Evolutionary conservation across 2,329 filamentous ascomycete species (phyloP).

Genomic region (Fusarium pseudoanthophilum): DNA sequence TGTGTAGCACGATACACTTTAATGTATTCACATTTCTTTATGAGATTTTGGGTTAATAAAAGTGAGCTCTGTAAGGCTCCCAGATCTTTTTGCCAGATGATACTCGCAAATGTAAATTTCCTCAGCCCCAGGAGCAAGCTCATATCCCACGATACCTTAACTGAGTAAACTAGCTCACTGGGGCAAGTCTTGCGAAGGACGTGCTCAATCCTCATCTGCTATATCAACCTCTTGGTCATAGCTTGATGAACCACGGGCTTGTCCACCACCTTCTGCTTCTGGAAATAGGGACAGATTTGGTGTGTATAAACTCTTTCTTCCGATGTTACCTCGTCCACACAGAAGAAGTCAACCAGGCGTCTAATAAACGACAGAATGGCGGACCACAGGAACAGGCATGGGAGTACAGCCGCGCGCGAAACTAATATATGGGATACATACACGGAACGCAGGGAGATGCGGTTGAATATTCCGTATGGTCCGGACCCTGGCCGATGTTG

Average conservation of each 20-base stretch:
- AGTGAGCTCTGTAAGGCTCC: not conserved
- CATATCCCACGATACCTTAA: not conserved
- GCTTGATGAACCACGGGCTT: slow-evolving; percentile 2
- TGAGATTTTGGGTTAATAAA: not conserved
- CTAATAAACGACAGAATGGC: slow-evolving; percentile 8
- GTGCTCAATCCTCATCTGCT: slow-evolving; percentile 6
- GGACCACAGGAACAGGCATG: slow-evolving; percentile 1
- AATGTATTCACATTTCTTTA: not conserved
- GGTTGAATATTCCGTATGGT: slow-evolving; percentile 30
- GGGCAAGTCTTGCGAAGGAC: slow-evolving; percentile 11
- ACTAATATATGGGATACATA: slow-evolving; percentile 13
- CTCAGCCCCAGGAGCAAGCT: not conserved
- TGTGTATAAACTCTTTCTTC: slow-evolving; percentile 4
- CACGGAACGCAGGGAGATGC: slow-evolving; percentile 19
- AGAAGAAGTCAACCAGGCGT: slow-evolving; percentile 6
- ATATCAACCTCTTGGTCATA: slow-evolving; percentile 6
- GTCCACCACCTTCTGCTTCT: slow-evolving; percentile 38
- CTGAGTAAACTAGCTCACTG: slow-evolving; percentile 7
- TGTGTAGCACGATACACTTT: not conserved
- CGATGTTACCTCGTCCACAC: not conserved
- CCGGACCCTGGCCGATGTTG: slow-evolving; percentile 18
- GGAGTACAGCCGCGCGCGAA: slow-evolving; percentile 28
- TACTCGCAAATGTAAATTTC: not conserved
- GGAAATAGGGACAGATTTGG: slow-evolving; percentile 25
- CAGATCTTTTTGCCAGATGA: not conserved